Evolutionary conservation across 1,139 yeast species (phyloP).

Genomic region (Taphrina populina): DNA sequence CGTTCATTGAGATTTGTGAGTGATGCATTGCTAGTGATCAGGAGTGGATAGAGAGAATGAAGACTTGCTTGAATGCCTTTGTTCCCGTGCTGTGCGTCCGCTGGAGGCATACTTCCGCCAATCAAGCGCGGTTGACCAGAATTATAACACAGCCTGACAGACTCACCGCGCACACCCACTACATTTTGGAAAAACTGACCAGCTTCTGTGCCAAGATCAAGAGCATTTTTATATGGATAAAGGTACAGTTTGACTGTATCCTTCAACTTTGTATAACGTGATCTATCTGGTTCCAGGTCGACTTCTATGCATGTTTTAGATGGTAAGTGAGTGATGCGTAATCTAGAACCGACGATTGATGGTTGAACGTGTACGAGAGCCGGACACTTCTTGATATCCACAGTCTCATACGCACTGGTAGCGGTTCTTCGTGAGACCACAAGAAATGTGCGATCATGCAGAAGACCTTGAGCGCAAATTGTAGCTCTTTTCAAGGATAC

Average conservation of each 20-base stretch:
- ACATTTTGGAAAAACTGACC: slow-evolving; percentile 8
- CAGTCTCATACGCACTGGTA: slow-evolving; percentile 1
- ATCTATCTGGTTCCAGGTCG: slow-evolving; percentile 7
- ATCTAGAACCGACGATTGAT: not conserved
- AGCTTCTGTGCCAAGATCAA: slow-evolving; percentile 7
- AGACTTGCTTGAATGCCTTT: slow-evolving; percentile 4
- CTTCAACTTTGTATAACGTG: not conserved
- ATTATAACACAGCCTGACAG: slow-evolving; percentile 13
- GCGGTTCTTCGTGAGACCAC: not conserved
- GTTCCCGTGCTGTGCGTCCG: slow-evolving; percentile 3
- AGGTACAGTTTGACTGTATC: slow-evolving; percentile 1
- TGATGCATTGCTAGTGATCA: slow-evolving; percentile 2
- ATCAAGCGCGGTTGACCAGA: not conserved
- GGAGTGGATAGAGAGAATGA: slow-evolving; percentile 12
- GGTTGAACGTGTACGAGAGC: slow-evolving; percentile 14
- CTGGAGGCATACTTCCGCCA: slow-evolving; percentile 12
- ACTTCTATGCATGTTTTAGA: not conserved
- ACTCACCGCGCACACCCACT: slow-evolving; percentile 3
- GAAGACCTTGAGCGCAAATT: slow-evolving; percentile 7
- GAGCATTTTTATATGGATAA: not conserved
- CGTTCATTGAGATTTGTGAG: slow-evolving; percentile 3
- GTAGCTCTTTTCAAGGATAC: slow-evolving; percentile 1
- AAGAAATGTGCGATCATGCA: slow-evolving; percentile 14
- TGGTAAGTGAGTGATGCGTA: slow-evolving; percentile 4
- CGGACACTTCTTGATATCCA: slow-evolving; percentile 13